Evolutionary conservation across 805 yeast species (phyloP).

Genomic region (Metschnikowia kunwiensis): DNA sequence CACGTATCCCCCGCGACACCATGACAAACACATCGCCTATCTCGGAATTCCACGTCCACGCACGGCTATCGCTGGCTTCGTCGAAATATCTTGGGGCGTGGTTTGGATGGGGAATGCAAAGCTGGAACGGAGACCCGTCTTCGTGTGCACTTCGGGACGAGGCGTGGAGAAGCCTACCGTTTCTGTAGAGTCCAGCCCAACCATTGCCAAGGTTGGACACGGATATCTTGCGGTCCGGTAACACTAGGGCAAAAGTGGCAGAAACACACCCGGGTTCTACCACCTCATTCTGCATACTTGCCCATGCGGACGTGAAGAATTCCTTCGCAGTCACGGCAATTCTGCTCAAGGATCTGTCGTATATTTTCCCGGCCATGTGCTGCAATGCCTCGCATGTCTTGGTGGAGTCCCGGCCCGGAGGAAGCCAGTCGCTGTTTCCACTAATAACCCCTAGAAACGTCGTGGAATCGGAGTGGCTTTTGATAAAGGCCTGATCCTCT

Average conservation of each 20-base stretch:
- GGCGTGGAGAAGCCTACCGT: slow-evolving; percentile 1
- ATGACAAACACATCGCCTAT: slow-evolving; percentile 1
- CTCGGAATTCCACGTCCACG: slow-evolving; percentile 1
- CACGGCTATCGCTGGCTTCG: background rate
- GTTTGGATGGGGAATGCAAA: slow-evolving; percentile 1
- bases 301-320: background rate
- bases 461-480: background rate
- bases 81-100: background rate
- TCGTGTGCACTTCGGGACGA: background rate
- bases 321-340: background rate
- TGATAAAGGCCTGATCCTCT: background rate
- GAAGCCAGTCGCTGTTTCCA: slow-evolving; percentile 5
- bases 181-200: slow-evolving; percentile 6
- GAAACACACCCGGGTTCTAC: slow-evolving; percentile 2
- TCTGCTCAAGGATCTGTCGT: background rate
- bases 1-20: slow-evolving; percentile 4
- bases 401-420: background rate
- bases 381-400: background rate
- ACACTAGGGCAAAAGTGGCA: background rate
- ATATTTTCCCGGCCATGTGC: background rate
- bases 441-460: background rate
- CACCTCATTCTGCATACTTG: background rate
- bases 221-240: background rate
- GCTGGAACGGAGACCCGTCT: slow-evolving; percentile 3
- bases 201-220: slow-evolving; percentile 2